Evolutionary conservation across 2,329 filamentous ascomycete species (phyloP), one percentile per base, ranked within the genome.

Genomic region (Paracorniculantispora psalliotae): DNA sequence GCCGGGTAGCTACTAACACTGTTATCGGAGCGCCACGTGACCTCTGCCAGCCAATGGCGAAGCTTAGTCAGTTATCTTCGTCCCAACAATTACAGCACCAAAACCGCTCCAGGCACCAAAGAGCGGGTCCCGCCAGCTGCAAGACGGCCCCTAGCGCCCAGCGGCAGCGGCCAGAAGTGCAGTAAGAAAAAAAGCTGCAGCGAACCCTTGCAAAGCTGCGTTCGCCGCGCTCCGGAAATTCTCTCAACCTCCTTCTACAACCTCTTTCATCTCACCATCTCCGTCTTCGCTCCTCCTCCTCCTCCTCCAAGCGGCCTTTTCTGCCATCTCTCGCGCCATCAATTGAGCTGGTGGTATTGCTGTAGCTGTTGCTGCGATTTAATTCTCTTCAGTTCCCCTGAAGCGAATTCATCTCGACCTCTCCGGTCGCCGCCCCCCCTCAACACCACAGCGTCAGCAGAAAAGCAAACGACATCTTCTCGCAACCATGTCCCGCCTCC

Each of bases 401-500:
- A 53, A 48, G 23, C 53, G 43, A 56, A 51, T 25, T 13, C 37
- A 25, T 37, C 33, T 37, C 33, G 33, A 12, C 15, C 26, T 26
- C 9, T 26, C 23, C n/a, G n/a, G 3, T 21, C 43, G 13, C n/a
- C 12, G 13, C 43, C 54, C 35, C 53, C 21, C 41, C 21, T 28
- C 48, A 55, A 33, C 19, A 55, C 28, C 41, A 46, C 37, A 51
- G 26, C 48, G 56, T 59, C 56, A 59, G 56, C 56, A 59, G 15
- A 17, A 49, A 17, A 49, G 28, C 13, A n/a, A n/a, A 48, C 28
- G 33, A 48, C 41, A 30, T 33, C 15, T n/a, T n/a, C n/a, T n/a
- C 25, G 43, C 44, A 23, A 70, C 60, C 68, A 81, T 81, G 79
- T 81, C 79, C 68, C 78, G 79, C 68, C 74, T 79, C 67, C 76